Conservation (phyloP, 805 yeast species). For the Blastobotrys parvus region DNA sequence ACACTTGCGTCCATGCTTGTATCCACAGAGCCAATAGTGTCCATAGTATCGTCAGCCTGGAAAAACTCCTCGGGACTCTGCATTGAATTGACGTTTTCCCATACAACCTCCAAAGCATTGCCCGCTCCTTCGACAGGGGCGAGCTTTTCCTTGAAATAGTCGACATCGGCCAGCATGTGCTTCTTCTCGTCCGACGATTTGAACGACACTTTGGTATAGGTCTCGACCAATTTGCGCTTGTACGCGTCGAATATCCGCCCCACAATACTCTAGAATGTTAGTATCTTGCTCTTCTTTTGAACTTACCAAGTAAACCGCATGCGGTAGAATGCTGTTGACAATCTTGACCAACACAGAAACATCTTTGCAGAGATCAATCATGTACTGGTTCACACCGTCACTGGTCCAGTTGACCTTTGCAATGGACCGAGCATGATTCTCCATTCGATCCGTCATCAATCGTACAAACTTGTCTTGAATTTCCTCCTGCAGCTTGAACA, state of each 20-base stretch:
- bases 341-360: slow-evolving; percentile 56
- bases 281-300: slow-evolving; percentile 1
- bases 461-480: slow-evolving; percentile 56
- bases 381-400: slow-evolving; percentile 47
- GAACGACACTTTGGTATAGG: slow-evolving; percentile 37
- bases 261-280: slow-evolving; percentile 21
- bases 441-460: slow-evolving; percentile 59
- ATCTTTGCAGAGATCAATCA: slow-evolving; percentile 59
- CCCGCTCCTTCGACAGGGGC: slow-evolving; percentile 37
- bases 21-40: neutral
- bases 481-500: slow-evolving; percentile 55
- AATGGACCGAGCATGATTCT: slow-evolving; percentile 42
- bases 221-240: slow-evolving; percentile 46
- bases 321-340: slow-evolving; percentile 49
- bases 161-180: slow-evolving; percentile 47
- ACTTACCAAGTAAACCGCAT: slow-evolving; percentile 33
- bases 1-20: too few relatives aligned
- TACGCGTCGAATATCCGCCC: slow-evolving; percentile 40
- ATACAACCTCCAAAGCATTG: slow-evolving; percentile 14
- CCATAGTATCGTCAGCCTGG: neutral
- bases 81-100: slow-evolving; percentile 16
- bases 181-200: slow-evolving; percentile 27
- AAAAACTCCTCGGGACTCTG: slow-evolving; percentile 10
- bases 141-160: slow-evolving; percentile 54
- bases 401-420: slow-evolving; percentile 41